phyloP scores from a whole-genome alignment of 768 basidiomycete genomes.

The Vararia minispora region DNA sequence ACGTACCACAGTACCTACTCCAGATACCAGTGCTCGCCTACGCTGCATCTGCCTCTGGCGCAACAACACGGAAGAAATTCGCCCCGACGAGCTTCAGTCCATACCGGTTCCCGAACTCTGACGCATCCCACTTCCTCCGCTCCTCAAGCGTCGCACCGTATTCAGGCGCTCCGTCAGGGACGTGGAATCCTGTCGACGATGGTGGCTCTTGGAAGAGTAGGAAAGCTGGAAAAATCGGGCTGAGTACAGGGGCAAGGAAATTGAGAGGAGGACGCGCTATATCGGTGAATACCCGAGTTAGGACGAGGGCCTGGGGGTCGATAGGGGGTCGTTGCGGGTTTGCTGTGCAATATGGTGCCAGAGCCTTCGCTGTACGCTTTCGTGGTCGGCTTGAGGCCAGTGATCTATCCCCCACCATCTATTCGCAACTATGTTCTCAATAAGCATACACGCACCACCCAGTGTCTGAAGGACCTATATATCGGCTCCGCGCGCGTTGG shows the following conservation, averaged over 20 bases:
- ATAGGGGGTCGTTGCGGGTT: constrained; percentile 42
- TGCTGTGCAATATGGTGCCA: constrained; percentile 29
- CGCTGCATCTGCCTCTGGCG: constrained; percentile 7
- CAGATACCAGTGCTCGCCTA: too few relatives aligned
- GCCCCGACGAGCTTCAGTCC: constrained; percentile 47
- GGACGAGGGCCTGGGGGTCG: constrained; percentile 43
- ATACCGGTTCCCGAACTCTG: constrained; percentile 38
- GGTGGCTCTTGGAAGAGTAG: constrained; percentile 51
- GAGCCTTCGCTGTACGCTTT: constrained; percentile 20
- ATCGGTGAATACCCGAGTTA: constrained; percentile 45
- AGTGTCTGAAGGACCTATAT: constrained; percentile 20
- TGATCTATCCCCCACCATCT: constrained; percentile 30
- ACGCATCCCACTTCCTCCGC: constrained; percentile 44
- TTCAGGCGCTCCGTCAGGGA: constrained; percentile 37
- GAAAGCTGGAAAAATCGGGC: constrained; percentile 29
- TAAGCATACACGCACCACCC: constrained; percentile 16
- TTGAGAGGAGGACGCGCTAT: constrained; percentile 27
- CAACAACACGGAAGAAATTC: constrained; percentile 39
- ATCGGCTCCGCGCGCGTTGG: constrained; percentile 17
- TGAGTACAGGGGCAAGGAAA: constrained; percentile 5
- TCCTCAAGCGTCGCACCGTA: constrained; percentile 31
- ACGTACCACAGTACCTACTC: too few relatives aligned
- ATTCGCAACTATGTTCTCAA: background rate
- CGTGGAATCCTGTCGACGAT: constrained; percentile 20
- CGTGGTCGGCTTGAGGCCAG: constrained; percentile 27